Evolutionary conservation across 2,329 filamentous ascomycete genomes (phyloP).

Genomic region (Akanthomyces dipterigenus): DNA sequence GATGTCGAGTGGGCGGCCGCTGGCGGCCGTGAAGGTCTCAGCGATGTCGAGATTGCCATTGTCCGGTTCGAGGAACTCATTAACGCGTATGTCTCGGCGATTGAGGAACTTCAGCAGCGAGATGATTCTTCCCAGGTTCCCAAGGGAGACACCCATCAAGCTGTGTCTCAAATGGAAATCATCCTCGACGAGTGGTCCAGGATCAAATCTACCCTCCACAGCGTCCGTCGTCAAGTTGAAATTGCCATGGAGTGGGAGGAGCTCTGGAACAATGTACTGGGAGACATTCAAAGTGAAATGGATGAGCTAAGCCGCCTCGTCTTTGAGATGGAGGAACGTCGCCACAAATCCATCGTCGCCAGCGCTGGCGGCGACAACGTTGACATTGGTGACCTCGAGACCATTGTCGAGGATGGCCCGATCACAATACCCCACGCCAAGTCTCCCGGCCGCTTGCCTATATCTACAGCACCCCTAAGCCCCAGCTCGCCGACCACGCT

Average conservation of each 20-base stretch:
- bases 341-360: conserved; percentile 70
- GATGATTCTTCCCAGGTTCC: conserved; percentile 68
- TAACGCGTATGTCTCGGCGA: conserved; percentile 88
- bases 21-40: conserved; percentile 74
- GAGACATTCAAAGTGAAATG: conserved; percentile 84
- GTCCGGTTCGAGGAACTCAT: conserved; percentile 80
- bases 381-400: conserved; percentile 86
- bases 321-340: conserved; percentile 96
- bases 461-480: conserved; percentile 51
- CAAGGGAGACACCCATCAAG: conserved; percentile 61
- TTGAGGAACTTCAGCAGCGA: conserved; percentile 80
- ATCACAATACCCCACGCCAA: conserved; percentile 21
- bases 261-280: conserved; percentile 87
- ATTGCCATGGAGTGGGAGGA: conserved; percentile 99
- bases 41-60: conserved; percentile 68
- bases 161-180: conserved; percentile 83
- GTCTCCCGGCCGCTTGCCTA: conserved; percentile 41
- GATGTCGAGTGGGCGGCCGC: conserved; percentile 95
- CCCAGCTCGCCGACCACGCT: conserved; percentile 49
- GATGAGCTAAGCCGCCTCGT: conserved; percentile 73
- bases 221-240: conserved; percentile 84
- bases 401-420: conserved; percentile 84
- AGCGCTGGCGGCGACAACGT: conserved; percentile 54
- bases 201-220: conserved; percentile 70
- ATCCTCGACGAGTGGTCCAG: conserved; percentile 79